Conservation (phyloP, 1,139 yeast species). For the Blastobotrys buckinghamii region DNA sequence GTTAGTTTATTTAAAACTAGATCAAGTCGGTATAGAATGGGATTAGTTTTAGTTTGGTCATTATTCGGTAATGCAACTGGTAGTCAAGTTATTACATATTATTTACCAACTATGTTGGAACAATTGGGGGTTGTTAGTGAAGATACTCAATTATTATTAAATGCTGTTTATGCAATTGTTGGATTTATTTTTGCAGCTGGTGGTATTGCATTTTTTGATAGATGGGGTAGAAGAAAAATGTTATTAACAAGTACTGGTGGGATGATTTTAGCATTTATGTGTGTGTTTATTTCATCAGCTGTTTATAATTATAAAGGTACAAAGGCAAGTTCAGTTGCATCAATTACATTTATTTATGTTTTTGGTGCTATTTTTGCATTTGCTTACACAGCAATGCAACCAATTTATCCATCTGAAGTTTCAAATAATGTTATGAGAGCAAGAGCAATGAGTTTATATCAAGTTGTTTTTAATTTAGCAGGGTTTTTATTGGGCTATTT, state of each 20-base stretch:
- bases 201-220: slow-evolving; percentile 18
- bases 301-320: slow-evolving; percentile 11
- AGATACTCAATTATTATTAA: slow-evolving; percentile 14
- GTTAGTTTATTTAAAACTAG: slow-evolving; percentile 12
- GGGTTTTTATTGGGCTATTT: slow-evolving; percentile 14
- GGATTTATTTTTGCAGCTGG: slow-evolving; percentile 16
- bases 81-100: slow-evolving; percentile 13
- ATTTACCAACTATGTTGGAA: slow-evolving; percentile 15
- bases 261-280: slow-evolving; percentile 15
- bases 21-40: slow-evolving; percentile 14
- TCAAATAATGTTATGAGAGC: slow-evolving; percentile 36
- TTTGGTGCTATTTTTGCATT: slow-evolving; percentile 31
- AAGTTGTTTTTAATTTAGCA: slow-evolving; percentile 12
- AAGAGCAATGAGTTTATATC: slow-evolving; percentile 29
- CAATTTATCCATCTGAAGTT: slow-evolving; percentile 35
- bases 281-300: slow-evolving; percentile 17
- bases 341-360: slow-evolving; percentile 34
- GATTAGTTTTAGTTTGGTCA: slow-evolving; percentile 14
- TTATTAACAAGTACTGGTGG: slow-evolving; percentile 15
- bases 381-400: slow-evolving; percentile 24
- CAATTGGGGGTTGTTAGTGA: slow-evolving; percentile 12
- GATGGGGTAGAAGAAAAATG: slow-evolving; percentile 20
- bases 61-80: slow-evolving; percentile 18
- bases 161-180: slow-evolving; percentile 18
- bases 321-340: slow-evolving; percentile 15